These are phyloP conservation scores for Aquanectria penicillioides DNA, from an alignment of 2,329 filamentous ascomycete genomes.

Conservation along the genomic window DNA sequence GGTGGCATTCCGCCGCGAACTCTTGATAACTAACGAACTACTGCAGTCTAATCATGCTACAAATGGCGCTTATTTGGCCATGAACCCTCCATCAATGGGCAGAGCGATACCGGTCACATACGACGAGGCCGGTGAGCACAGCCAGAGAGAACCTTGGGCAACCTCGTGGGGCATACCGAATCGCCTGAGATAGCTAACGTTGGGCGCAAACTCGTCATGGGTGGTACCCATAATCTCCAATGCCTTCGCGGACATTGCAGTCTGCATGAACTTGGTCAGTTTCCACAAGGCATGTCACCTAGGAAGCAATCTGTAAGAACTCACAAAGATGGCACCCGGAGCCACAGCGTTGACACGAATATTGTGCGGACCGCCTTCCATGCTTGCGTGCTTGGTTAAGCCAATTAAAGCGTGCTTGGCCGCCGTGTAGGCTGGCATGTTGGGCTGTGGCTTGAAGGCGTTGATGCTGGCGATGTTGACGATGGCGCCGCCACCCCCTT, in stretches of 20 bases:
- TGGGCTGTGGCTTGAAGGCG: slow-evolving; percentile 36
- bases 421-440: slow-evolving; percentile 45
- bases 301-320: neutral
- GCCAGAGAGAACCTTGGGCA: slow-evolving; percentile 26
- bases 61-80: slow-evolving; percentile 13
- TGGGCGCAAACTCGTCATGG: slow-evolving; percentile 30
- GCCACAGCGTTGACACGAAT: slow-evolving; percentile 36
- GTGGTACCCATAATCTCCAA: slow-evolving; percentile 33
- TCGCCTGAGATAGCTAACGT: slow-evolving; percentile 26
- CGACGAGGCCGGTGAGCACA: slow-evolving; percentile 20
- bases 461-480: slow-evolving; percentile 55
- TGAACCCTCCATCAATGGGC: slow-evolving; percentile 25
- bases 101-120: slow-evolving; percentile 26
- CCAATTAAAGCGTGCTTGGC: slow-evolving; percentile 53
- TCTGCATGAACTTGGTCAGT: slow-evolving; percentile 17
- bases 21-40: neutral
- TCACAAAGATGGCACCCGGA: slow-evolving; percentile 31
- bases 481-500: slow-evolving; percentile 50
- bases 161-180: slow-evolving; percentile 29
- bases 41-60: neutral
- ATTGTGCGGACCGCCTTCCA: slow-evolving; percentile 47
- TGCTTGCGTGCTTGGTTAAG: slow-evolving; percentile 50
- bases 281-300: neutral
- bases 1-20: neutral
- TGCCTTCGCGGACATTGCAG: slow-evolving; percentile 26